Conservation (phyloP, 305 asterid species). For the Fraxinus paxiana region DNA sequence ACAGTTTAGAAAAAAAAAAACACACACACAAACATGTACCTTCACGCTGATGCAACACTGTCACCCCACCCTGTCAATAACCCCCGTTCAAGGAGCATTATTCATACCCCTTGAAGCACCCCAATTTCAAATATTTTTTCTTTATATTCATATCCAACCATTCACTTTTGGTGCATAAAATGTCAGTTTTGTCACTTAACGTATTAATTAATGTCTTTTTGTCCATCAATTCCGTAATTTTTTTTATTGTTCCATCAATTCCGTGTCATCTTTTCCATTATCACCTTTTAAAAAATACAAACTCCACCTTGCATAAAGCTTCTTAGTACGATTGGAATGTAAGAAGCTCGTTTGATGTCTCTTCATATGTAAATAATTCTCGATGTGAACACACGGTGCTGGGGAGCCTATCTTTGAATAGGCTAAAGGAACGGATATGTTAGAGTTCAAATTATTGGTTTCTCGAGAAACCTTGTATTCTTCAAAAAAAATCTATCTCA, state of each 20-base stretch:
- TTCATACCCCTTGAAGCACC: neutral
- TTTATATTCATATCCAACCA: neutral
- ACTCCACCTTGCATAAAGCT: neutral
- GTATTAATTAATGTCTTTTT: neutral
- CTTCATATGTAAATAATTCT: neutral
- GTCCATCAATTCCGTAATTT: neutral
- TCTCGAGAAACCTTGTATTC: neutral
- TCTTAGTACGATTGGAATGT: neutral
- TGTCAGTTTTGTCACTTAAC: neutral
- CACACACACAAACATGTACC: neutral
- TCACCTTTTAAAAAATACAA: neutral
- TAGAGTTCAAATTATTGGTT: neutral
- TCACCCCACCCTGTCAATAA: neutral
- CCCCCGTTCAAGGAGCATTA: neutral
- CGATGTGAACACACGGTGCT: neutral
- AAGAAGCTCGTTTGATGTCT: neutral
- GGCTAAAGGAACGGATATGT: neutral
- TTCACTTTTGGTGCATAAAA: neutral
- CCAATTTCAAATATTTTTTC: neutral
- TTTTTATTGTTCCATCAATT: neutral
- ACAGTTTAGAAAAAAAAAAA: neutral
- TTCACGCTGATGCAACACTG: neutral
- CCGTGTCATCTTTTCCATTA: neutral
- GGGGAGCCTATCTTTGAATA: neutral
- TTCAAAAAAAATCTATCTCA: neutral